phyloP scores from a whole-genome alignment of 768 basidiomycete genomes.

The Termitomyces sp. region DNA sequence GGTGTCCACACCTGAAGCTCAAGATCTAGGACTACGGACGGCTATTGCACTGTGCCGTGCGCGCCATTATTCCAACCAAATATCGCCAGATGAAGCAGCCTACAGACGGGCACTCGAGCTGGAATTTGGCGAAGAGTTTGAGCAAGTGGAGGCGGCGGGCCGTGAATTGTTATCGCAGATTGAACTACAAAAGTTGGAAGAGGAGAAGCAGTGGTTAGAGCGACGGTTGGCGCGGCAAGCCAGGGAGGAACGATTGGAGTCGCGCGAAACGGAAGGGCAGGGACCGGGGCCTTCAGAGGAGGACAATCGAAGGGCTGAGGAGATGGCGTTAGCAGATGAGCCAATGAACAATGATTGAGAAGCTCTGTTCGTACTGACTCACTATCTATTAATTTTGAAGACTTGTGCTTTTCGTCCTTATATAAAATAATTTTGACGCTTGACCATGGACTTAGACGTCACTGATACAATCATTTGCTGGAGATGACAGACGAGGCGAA shows the following conservation, averaged over 20 bases:
- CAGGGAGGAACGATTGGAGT: background rate
- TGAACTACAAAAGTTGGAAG: background rate
- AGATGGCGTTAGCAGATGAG: background rate
- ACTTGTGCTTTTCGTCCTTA: too few relatives aligned
- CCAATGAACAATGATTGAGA: background rate
- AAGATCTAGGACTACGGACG: constrained; percentile 4
- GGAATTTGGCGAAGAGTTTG: background rate
- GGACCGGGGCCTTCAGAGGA: background rate
- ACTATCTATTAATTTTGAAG: too few relatives aligned
- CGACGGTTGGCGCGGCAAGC: background rate
- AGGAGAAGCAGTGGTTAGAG: background rate
- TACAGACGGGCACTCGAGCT: background rate
- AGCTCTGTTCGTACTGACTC: too few relatives aligned
- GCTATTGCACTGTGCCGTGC: constrained; percentile 10
- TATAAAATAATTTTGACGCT: too few relatives aligned
- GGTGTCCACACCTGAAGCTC: constrained; percentile 3
- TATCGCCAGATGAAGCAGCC: background rate
- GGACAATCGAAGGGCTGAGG: background rate
- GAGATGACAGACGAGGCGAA: too few relatives aligned
- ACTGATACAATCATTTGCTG: too few relatives aligned
- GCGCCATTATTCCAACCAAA: background rate
- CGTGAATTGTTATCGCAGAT: background rate
- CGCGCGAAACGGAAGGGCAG: background rate
- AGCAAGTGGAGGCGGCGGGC: constrained; percentile 1
- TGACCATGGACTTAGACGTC: too few relatives aligned